Percentiles rank a stretch among this genome's conserved stretches.
Conservation (phyloP, 2,329 filamentous ascomycete genomes). For the Ophiocordyceps camponoti-leonardi region DNA sequence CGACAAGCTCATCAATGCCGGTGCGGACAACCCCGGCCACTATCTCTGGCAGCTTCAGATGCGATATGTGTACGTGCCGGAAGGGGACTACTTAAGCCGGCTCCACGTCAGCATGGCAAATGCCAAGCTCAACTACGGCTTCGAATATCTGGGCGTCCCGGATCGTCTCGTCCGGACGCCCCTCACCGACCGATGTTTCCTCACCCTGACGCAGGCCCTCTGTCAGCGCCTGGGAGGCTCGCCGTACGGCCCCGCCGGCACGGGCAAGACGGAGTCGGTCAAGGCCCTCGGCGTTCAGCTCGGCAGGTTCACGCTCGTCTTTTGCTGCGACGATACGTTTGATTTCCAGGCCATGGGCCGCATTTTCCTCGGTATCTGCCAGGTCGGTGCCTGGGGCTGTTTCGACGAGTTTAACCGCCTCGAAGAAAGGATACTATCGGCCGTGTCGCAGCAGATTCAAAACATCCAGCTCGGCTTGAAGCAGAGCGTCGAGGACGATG, state of each 20-base stretch:
- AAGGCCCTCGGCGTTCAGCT: conserved; percentile 94
- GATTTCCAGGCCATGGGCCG: conserved; percentile 99
- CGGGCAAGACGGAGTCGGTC: conserved; percentile 97
- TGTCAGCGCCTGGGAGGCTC: conserved; percentile 92
- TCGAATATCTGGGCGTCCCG: conserved; percentile 92
- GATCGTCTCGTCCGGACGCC: conserved; percentile 94
- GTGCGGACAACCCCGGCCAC: conserved; percentile 60
- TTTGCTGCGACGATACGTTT: conserved; percentile 99
- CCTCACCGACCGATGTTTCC: conserved; percentile 93
- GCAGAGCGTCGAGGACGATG: conserved; percentile 64
- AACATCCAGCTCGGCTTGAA: conserved; percentile 96
- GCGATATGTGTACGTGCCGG: conserved; percentile 78
- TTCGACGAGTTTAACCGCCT: conserved; percentile 99
- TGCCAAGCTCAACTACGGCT: conserved; percentile 85
- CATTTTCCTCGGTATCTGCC: conserved; percentile 97
- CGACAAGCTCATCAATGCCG: conserved; percentile 62
- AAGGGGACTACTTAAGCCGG: conserved; percentile 67
- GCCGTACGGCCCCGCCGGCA: conserved; percentile 92
- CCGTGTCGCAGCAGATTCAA: conserved; percentile 97
- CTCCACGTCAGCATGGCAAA: conserved; percentile 94
- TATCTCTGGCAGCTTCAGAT: conserved; percentile 93
- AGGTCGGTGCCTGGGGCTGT: conserved; percentile 98
- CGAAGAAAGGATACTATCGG: conserved; percentile 92
- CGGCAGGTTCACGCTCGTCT: conserved; percentile 92
- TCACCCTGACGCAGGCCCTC: conserved; percentile 89